phyloP scores from a whole-genome alignment of 768 basidiomycete species.

The Scleroderma citrinum region DNA sequence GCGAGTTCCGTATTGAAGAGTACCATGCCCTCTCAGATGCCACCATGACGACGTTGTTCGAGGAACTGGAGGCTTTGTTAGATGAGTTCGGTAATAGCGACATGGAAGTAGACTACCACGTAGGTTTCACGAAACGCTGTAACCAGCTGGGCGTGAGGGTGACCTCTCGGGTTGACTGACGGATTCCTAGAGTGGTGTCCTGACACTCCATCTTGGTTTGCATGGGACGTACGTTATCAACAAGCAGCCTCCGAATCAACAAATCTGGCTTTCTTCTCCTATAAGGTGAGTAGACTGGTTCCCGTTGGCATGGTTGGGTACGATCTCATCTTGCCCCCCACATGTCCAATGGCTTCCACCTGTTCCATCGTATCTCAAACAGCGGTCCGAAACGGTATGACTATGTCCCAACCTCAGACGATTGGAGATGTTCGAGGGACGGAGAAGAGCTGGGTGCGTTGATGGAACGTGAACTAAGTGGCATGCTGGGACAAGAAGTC shows the following conservation, averaged over 20 bases:
- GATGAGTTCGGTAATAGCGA: constrained; percentile 48
- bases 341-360: background rate
- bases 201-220: constrained; percentile 71
- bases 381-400: constrained; percentile 95
- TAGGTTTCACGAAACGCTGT: constrained; percentile 32
- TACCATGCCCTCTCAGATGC: constrained; percentile 72
- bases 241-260: constrained; percentile 96
- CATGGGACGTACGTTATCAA: constrained; percentile 92
- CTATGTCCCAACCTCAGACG: constrained; percentile 46
- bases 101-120: constrained; percentile 87
- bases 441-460: constrained; percentile 52
- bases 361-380: background rate
- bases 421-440: constrained; percentile 78
- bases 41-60: constrained; percentile 73
- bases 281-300: constrained; percentile 49
- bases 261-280: constrained; percentile 94
- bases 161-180: constrained; percentile 5
- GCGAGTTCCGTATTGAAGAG: constrained; percentile 50
- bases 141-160: background rate
- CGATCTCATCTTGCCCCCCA: background rate
- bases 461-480: constrained; percentile 64
- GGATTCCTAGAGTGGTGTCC: constrained; percentile 70
- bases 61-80: constrained; percentile 67
- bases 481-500: constrained; percentile 31
- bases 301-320: background rate